Evolutionary conservation across 2,329 filamentous ascomycete genomes (phyloP), one percentile per base, ranked within the genome.

Genomic region (Fusarium pseudonygamai): DNA sequence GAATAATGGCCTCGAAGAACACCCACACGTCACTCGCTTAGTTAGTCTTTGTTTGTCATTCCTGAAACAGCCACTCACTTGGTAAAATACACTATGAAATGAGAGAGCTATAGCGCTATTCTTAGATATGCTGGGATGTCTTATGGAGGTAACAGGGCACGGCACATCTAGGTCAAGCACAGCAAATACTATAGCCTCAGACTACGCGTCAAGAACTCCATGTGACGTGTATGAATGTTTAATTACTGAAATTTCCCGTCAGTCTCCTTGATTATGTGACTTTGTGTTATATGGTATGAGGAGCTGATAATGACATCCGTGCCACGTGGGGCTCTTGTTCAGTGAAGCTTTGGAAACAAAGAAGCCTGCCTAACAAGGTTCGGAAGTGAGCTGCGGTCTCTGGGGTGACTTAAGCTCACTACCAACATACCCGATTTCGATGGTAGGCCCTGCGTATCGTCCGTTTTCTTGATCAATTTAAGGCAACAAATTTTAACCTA

Each of bases 201-300:
- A 26, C 20, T 49, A 26, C 14, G 26, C 16, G 6, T 11, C 7
- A 18, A 26, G 6, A 8, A 5, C 6, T 34, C 2, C 12, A 20
- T 26, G 47, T n/a, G n/a, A 20, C 16, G 20, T 13, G 4, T 8
- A 18, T 7, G 3, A 14, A 24, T 7, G 12, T 5, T 20, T 6
- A 11, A 20, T 34, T 7, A 11, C 8, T 26, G 13, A 26, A 20
- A 11, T 34, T 2, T 10, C 7, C 6, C 1, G 6, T 18, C 9
- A 2, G 5, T 10, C 11, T 14, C 5, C 7, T 24, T 1, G 5
- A 24, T 10, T 14, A 50, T 24, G 12, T 5, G n/a, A 15, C 13
- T 52, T 3, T 7, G 10, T 34, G 1, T 20, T 8, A 3, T 20
- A 16, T 36, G 16, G 9, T 32, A 4, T 7, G 3, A 13, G 15